Base-by-base conservation (phyloP, 2,329 filamentous ascomycete genomes). In the Cladosporium sp. region DNA sequence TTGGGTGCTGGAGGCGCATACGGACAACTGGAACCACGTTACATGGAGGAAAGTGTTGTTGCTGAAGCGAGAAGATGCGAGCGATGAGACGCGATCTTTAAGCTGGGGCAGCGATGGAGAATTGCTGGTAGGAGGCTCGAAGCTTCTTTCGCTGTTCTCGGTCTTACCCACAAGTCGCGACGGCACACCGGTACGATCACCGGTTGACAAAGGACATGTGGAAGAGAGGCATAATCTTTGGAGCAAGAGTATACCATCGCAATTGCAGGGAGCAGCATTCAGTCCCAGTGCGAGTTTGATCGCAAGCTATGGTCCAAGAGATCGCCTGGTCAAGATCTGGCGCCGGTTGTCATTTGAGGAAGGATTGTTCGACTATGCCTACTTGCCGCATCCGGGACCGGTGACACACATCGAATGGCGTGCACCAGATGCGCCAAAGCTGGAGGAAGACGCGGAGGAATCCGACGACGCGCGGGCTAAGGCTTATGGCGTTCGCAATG, bases 311-410 rank as follows among this genome's bases (percentile, higher is more conserved):
- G 91, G 92, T 51, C 82, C 84, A 59, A 87, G 92, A 75, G 95
- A 98, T 77, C 86, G 90, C 61, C 81, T 98, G 24, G 88, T 96
- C 71, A 98, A 99, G 80, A 86, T 98, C 72, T 99, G 96, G 95
- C 88, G 93, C 69, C 87, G 94, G 63, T 82, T 96, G 28, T 91
- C 90, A 10, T 97, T 94, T 75, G 92, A 92, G 66, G 90, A 96
- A 71, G 90, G 92, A 47, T 86, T 91, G 65, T 98, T 98, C 78
- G 94, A 98, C 73, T 89, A 96, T 73, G 89, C 89, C 32, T 98
- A 98, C 78, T 87, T 99, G 1, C 84, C 88, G n/a, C 95, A 99
- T 76, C 92, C 92, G 1, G 84, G 86, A 30, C 80, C 89, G 0
- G 88, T 99, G n/a, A 94, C 92, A 3, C 88, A 87, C 67, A 80